Evolutionary conservation across 1,284 basidiomycete species (phyloP).

Genomic region (Rhodotorula sp.): DNA sequence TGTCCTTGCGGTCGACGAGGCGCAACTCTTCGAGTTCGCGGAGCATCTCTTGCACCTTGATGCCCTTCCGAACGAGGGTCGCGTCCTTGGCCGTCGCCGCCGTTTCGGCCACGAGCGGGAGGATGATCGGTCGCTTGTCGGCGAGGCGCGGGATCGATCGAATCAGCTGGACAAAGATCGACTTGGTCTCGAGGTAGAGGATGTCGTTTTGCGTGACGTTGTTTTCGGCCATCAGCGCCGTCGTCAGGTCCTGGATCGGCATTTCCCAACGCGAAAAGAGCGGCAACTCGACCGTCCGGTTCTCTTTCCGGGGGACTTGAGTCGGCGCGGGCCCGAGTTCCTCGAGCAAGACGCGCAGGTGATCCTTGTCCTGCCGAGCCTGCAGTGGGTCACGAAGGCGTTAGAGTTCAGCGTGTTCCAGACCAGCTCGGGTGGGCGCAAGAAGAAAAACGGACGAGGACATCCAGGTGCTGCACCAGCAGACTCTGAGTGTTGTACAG

Average conservation of each 20-base stretch:
- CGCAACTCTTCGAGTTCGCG: conserved; percentile 89
- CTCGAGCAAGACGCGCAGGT: conserved; percentile 91
- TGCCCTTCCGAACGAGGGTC: conserved; percentile 87
- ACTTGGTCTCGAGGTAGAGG: conserved; percentile 99
- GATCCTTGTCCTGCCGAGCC: conserved; percentile 97
- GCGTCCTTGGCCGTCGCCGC: conserved; percentile 97
- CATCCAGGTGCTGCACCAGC: conserved; percentile 88
- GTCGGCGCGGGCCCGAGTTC: conserved; percentile 88
- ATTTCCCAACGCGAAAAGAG: conserved; percentile 99
- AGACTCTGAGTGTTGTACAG: conserved; percentile 53
- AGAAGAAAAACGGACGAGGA: conserved; percentile 63
- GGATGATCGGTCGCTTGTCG: conserved; percentile 82
- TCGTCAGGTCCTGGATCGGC: conserved; percentile 94
- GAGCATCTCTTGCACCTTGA: conserved; percentile 99
- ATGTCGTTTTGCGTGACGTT: conserved; percentile 97
- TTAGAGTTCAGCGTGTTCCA: no score
- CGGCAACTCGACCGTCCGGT: conserved; percentile 84
- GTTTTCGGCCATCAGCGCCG: conserved; percentile 84
- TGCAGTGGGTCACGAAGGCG: conserved; percentile 47
- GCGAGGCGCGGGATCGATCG: conserved; percentile 84
- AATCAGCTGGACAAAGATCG: conserved; percentile 95
- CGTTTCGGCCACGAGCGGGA: conserved; percentile 84
- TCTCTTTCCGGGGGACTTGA: conserved; percentile 97
- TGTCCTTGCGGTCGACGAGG: conserved; percentile 76
- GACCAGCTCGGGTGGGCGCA: not conserved